Base-by-base conservation (phyloP, 305 asterid genomes). In the Salvia sclarea region DNA sequence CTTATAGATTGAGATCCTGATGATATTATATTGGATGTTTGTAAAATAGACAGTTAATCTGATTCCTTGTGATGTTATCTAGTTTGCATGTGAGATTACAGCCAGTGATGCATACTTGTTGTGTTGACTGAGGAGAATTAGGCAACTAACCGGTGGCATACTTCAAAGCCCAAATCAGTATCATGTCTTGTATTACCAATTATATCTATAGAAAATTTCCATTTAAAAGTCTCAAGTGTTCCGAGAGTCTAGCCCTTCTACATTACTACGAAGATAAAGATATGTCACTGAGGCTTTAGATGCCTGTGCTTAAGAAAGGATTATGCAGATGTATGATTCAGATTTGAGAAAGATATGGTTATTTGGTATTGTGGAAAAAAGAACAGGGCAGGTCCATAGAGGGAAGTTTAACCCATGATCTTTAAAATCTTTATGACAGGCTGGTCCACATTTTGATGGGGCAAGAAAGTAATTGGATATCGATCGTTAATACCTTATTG, bases 1-100 rank as follows among this genome's bases (percentile, higher is more conserved):
- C n/a, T 43, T 25, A 33, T 25, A n/a, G 68, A 60, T 66, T 60
- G 43, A 35, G 28, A 66, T 63, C 33, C 40, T 28, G 9, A 3
- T 12, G 40, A 17, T 45, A 7, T 20, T 52, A n/a, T 54, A 13
- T 45, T 56, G 24, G 61, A 31, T 64, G 48, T 61, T 55, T 56
- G 43, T 56, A 41, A 44, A 33, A n/a, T n/a, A n/a, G n/a, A n/a
- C n/a, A n/a, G n/a, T n/a, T n/a, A n/a, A n/a, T n/a, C n/a, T n/a
- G n/a, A n/a, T n/a, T n/a, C n/a, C n/a, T n/a, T n/a, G n/a, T n/a
- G n/a, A n/a, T n/a, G n/a, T n/a, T n/a, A n/a, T n/a, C n/a, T n/a
- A n/a, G n/a, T n/a, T n/a, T n/a, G n/a, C n/a, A n/a, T n/a, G n/a
- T n/a, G n/a, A n/a, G n/a, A n/a, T n/a, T n/a, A n/a, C n/a, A n/a